phyloP scores from a whole-genome alignment of 2,329 filamentous ascomycete genomes.

The Calonectria hawksworthii region DNA sequence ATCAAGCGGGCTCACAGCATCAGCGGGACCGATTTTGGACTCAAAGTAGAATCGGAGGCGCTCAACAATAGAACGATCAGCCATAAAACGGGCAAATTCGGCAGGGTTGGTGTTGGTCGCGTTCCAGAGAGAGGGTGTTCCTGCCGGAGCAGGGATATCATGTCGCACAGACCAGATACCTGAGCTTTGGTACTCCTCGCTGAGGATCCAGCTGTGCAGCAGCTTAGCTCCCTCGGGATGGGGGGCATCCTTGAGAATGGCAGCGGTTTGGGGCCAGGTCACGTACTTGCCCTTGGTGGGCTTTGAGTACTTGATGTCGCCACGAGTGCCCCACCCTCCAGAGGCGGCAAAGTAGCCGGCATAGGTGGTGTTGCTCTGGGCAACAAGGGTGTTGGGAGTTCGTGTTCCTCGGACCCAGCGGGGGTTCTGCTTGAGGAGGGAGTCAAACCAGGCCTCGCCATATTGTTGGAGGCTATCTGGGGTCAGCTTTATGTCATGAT shows the following conservation, averaged over 20 bases:
- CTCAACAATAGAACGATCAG: constrained; percentile 57
- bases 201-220: constrained; percentile 62
- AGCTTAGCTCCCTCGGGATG: constrained; percentile 66
- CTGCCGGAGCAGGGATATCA: constrained; percentile 49
- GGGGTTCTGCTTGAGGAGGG: constrained; percentile 62
- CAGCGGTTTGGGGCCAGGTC: constrained; percentile 63
- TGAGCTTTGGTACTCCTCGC: constrained; percentile 52
- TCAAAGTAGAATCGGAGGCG: constrained; percentile 59
- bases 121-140: constrained; percentile 39
- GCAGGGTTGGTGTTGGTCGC: constrained; percentile 50
- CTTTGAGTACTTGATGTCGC: constrained; percentile 5
- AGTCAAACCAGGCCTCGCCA: constrained; percentile 63
- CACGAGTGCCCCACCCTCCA: constrained; percentile 32
- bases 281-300: constrained; percentile 55
- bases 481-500: not conserved
- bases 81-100: constrained; percentile 58
- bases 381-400: constrained; percentile 56
- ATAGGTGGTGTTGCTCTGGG: constrained; percentile 43
- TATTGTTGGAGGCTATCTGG: constrained; percentile 53
- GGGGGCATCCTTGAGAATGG: constrained; percentile 62
- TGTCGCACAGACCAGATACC: constrained; percentile 51
- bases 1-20: not conserved
- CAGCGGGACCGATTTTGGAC: constrained; percentile 26
- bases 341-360: constrained; percentile 52
- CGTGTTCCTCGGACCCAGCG: constrained; percentile 67